Percentiles rank a stretch among this genome's conserved stretches.
These are phyloP conservation scores for Trypanosoma mega DNA, from an alignment of 208 protist species.

Conservation along the genomic window DNA sequence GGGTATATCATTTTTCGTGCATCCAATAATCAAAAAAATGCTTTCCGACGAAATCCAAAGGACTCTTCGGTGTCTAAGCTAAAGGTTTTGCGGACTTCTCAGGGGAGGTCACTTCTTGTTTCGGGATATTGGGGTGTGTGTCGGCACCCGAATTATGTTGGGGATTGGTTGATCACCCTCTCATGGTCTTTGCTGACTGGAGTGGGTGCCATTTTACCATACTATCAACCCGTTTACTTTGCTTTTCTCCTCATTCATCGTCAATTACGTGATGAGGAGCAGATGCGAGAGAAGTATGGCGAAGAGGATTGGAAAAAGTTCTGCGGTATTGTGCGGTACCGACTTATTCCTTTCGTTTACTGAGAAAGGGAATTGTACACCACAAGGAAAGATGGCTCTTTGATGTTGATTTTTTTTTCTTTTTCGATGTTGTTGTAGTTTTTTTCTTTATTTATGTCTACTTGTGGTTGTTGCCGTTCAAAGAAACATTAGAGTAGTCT, in stretches of 20 bases:
- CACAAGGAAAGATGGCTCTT: too few relatives aligned
- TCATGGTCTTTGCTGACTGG: slow-evolving; percentile 66
- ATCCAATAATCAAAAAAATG: slow-evolving; percentile 86
- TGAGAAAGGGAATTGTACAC: slow-evolving; percentile 27
- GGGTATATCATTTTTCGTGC: slow-evolving; percentile 87
- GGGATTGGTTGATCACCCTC: slow-evolving; percentile 92
- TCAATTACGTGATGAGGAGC: slow-evolving; percentile 91
- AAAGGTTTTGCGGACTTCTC: slow-evolving; percentile 79
- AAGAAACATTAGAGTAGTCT: too few relatives aligned
- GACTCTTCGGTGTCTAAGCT: slow-evolving; percentile 64
- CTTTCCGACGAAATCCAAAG: slow-evolving; percentile 74
- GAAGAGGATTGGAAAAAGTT: slow-evolving; percentile 90
- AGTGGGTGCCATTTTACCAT: slow-evolving; percentile 72
- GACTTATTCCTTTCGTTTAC: slow-evolving; percentile 91
- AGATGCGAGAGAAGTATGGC: slow-evolving; percentile 93
- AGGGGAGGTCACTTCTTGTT: slow-evolving; percentile 86
- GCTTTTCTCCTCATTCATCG: slow-evolving; percentile 92
- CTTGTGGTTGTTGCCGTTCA: too few relatives aligned
- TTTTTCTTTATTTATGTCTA: too few relatives aligned
- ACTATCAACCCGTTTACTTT: slow-evolving; percentile 96
- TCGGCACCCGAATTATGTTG: slow-evolving; percentile 97
- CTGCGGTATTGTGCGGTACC: slow-evolving; percentile 82
- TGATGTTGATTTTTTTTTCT: not conserved
- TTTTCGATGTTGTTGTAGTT: not conserved
- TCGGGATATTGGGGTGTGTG: slow-evolving; percentile 96